A percentile compares a stretch with the other conserved stretches of the same genome.
phyloP scores from a whole-genome alignment of 495 filamentous ascomycete genomes.

The Tricharina praecox region DNA sequence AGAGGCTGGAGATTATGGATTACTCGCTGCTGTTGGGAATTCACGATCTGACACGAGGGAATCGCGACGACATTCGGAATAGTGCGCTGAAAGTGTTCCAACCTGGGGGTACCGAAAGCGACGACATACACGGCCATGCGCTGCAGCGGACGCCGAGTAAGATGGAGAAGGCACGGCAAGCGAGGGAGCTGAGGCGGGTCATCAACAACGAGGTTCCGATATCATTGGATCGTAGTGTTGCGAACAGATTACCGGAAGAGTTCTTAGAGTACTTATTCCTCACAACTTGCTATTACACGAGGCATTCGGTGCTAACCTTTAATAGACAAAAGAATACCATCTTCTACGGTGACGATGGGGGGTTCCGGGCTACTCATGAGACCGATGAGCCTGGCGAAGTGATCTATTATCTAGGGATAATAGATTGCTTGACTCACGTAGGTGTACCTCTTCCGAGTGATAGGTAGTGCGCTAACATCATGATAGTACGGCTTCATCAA shows the following conservation, averaged over 20 bases:
- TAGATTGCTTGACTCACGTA: conserved; percentile 91
- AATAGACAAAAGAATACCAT: conserved; percentile 40
- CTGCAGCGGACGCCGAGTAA: conserved; percentile 88
- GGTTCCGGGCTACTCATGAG: conserved; percentile 84
- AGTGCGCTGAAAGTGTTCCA: conserved; percentile 93
- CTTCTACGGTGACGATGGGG: conserved; percentile 89
- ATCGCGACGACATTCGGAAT: conserved; percentile 87
- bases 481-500: conserved; percentile 70
- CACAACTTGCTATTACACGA: neutral
- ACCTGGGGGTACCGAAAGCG: conserved; percentile 58
- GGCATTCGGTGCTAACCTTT: conserved; percentile 10
- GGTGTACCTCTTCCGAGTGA: neutral
- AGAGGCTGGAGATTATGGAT: conserved; percentile 91
- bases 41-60: conserved; percentile 73
- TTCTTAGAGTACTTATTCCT: conserved; percentile 26
- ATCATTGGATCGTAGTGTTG: conserved; percentile 63
- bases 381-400: conserved; percentile 70
- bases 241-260: conserved; percentile 69
- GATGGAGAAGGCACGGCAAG: conserved; percentile 80
- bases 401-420: conserved; percentile 95
- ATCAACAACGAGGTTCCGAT: conserved; percentile 85
- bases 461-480: conserved; percentile 28
- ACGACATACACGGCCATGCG: conserved; percentile 35
- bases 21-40: conserved; percentile 92
- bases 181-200: conserved; percentile 75